phyloP scores from a whole-genome alignment of 495 filamentous ascomycete genomes.

The Xylaria grammica region DNA sequence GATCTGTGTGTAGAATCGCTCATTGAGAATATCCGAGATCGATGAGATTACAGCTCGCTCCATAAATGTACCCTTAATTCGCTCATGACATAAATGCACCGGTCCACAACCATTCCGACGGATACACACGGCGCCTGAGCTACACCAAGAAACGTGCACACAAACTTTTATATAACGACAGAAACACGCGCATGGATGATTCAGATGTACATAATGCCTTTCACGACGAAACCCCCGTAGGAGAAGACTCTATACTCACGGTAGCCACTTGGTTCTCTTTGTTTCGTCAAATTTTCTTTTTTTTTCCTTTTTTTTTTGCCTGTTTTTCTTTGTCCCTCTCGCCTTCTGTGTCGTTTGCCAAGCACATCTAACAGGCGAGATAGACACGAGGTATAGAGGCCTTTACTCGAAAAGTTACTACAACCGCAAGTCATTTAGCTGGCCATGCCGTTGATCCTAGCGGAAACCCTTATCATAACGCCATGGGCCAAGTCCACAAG shows the following conservation, averaged over 20 bases:
- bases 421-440: conserved; percentile 89
- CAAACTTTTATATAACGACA: conserved; percentile 25
- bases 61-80: neutral
- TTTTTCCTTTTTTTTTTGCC: neutral
- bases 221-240: conserved; percentile 50
- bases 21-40: neutral
- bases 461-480: conserved; percentile 76
- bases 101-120: neutral
- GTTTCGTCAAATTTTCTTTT: neutral
- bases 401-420: conserved; percentile 92
- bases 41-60: neutral
- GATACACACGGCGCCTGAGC: neutral
- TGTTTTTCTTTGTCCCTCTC: neutral
- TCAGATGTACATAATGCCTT: conserved; percentile 58
- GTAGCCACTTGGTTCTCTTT: conserved; percentile 36
- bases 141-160: conserved; percentile 8
- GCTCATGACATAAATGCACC: neutral
- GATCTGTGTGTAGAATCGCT: conserved; percentile 4
- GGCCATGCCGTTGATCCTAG: conserved; percentile 67
- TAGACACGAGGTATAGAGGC: conserved; percentile 90
- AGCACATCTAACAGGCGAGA: conserved; percentile 27
- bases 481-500: conserved; percentile 87
- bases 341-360: conserved; percentile 7
- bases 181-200: conserved; percentile 57
- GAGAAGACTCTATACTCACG: conserved; percentile 59